These are phyloP conservation scores for Meyerozyma guilliermondii DNA, from an alignment of 1,139 yeast species.

Conservation along the genomic window DNA sequence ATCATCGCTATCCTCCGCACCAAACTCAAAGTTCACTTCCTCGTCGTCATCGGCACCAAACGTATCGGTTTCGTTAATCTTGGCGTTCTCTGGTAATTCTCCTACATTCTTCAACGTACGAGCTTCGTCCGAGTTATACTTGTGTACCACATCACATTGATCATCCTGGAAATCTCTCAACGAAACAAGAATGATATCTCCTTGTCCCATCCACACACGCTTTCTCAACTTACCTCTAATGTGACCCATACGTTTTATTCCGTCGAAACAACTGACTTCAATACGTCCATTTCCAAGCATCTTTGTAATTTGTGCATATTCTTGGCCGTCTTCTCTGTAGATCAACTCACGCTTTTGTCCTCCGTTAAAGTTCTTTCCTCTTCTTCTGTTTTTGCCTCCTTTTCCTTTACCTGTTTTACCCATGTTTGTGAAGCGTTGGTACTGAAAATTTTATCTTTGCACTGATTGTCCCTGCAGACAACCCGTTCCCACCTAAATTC, in stretches of 20 bases:
- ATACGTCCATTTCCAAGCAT: slow-evolving; percentile 98
- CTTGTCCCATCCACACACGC: slow-evolving; percentile 99
- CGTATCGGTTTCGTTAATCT: slow-evolving; percentile 96
- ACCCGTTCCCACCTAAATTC: background rate
- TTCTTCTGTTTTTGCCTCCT: slow-evolving; percentile 88
- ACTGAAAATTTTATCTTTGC: background rate
- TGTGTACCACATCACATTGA: slow-evolving; percentile 96
- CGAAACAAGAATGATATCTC: slow-evolving; percentile 93
- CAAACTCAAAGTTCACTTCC: slow-evolving; percentile 97
- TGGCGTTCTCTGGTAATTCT: slow-evolving; percentile 93
- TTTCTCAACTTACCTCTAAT: slow-evolving; percentile 98
- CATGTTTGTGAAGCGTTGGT: slow-evolving; percentile 17
- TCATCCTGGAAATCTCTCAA: slow-evolving; percentile 98
- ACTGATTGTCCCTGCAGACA: background rate
- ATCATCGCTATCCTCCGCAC: slow-evolving; percentile 82
- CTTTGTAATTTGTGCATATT: slow-evolving; percentile 96
- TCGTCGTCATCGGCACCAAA: slow-evolving; percentile 96
- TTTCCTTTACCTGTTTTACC: slow-evolving; percentile 52
- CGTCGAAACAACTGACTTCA: slow-evolving; percentile 93
- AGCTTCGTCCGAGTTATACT: slow-evolving; percentile 96
- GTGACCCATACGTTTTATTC: slow-evolving; percentile 89
- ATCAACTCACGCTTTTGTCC: slow-evolving; percentile 92
- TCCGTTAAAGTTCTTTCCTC: slow-evolving; percentile 95
- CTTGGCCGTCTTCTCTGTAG: slow-evolving; percentile 94
- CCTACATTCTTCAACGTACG: slow-evolving; percentile 94